phyloP scores from a whole-genome alignment of 192 early-diverging fungal genomes.

The Entomortierella parvispora region DNA sequence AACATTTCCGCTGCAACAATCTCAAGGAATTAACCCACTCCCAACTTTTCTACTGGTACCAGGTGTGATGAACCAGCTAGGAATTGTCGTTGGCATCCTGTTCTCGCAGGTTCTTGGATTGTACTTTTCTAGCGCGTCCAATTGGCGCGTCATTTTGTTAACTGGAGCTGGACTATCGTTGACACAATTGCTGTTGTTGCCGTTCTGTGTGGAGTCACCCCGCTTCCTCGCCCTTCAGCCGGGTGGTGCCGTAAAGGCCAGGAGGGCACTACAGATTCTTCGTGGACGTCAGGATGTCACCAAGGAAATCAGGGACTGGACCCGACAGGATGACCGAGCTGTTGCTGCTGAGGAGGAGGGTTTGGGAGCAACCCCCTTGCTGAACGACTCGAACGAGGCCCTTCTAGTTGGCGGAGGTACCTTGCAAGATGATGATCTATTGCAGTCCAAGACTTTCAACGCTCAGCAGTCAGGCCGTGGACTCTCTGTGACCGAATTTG shows the following conservation, averaged over 20 bases:
- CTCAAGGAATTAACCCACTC: no score
- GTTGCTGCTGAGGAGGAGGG: constrained; percentile 34
- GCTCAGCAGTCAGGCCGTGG: constrained; percentile 15
- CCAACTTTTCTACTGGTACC: no score
- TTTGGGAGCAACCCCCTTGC: constrained; percentile 8
- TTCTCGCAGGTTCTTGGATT: constrained; percentile 75
- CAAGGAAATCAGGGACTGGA: constrained; percentile 65
- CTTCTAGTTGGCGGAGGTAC: constrained; percentile 10
- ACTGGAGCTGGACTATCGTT: constrained; percentile 67
- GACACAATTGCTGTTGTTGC: constrained; percentile 72
- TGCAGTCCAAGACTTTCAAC: constrained; percentile 10
- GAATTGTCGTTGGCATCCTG: constrained; percentile 85
- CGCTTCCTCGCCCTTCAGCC: constrained; percentile 67
- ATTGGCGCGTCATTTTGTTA: constrained; percentile 81
- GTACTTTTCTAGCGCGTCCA: constrained; percentile 64
- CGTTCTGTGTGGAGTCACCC: constrained; percentile 86
- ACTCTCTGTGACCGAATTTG: constrained; percentile 54
- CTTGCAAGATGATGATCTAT: constrained; percentile 1
- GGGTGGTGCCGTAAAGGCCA: constrained; percentile 60
- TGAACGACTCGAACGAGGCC: constrained; percentile 29
- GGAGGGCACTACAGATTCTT: constrained; percentile 62
- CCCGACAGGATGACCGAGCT: constrained; percentile 44
- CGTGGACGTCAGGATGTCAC: constrained; percentile 63
- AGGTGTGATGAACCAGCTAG: constrained; percentile 86
- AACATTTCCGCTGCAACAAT: no score